A percentile compares a stretch with the other conserved stretches of the same genome.
These are phyloP conservation scores for Paxillus rubicundulus DNA, from an alignment of 768 basidiomycete species.

Conservation along the genomic window DNA sequence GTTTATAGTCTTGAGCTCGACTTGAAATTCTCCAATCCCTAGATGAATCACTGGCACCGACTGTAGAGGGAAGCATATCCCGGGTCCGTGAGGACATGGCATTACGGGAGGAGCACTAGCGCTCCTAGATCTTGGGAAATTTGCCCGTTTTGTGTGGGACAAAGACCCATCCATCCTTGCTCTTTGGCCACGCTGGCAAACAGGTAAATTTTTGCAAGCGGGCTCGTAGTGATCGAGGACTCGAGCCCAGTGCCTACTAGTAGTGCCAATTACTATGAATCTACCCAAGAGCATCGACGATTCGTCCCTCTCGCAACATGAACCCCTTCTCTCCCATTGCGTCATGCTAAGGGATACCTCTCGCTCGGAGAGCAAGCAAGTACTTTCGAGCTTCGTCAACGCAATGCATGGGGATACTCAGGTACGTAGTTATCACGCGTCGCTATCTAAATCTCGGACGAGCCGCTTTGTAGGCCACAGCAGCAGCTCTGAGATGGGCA, in stretches of 20 bases:
- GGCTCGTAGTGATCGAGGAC: background rate
- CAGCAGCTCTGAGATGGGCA: conserved; percentile 15
- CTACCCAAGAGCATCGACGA: conserved; percentile 15
- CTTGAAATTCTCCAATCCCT: too few relatives aligned
- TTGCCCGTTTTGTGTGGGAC: background rate
- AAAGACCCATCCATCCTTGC: background rate
- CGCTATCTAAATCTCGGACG: background rate
- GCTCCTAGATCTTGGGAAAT: background rate
- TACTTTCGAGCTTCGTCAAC: conserved; percentile 7
- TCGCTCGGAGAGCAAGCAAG: background rate
- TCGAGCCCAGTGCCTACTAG: too few relatives aligned
- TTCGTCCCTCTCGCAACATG: conserved; percentile 18
- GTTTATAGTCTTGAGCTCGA: background rate
- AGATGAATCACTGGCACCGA: too few relatives aligned
- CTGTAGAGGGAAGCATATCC: too few relatives aligned
- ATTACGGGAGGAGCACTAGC: too few relatives aligned
- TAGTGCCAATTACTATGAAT: conserved; percentile 13
- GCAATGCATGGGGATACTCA: conserved; percentile 7
- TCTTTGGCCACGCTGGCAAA: background rate
- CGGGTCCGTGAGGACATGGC: too few relatives aligned
- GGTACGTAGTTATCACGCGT: conserved; percentile 13
- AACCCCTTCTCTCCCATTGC: conserved; percentile 15
- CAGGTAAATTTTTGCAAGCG: background rate
- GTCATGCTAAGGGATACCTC: background rate
- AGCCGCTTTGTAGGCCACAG: conserved; percentile 9